Evolutionary conservation across 2,329 filamentous ascomycete species (phyloP).

Genomic region (Aspergillaceae sp.): DNA sequence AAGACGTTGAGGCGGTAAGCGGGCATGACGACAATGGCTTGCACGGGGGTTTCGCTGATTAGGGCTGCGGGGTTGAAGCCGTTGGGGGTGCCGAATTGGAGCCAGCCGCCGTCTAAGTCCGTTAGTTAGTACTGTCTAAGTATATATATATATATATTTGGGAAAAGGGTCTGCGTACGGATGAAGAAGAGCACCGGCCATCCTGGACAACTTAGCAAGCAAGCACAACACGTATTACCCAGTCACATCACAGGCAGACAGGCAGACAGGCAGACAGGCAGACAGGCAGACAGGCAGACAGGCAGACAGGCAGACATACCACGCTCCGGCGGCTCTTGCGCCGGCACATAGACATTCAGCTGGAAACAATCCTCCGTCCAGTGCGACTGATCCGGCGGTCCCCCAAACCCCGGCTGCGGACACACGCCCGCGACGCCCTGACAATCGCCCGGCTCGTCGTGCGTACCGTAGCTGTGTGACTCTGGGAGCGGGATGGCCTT

Average conservation of each 20-base stretch:
- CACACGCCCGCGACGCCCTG: conserved; percentile 35
- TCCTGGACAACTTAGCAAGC: conserved; percentile 20
- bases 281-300: conserved; percentile 14
- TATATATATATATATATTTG: not conserved
- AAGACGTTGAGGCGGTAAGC: conserved; percentile 50
- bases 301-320: conserved; percentile 11
- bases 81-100: conserved; percentile 49
- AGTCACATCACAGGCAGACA: not conserved
- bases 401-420: conserved; percentile 40
- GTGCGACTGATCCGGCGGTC: conserved; percentile 24
- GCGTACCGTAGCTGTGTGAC: conserved; percentile 45
- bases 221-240: no score
- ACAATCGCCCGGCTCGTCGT: conserved; percentile 39
- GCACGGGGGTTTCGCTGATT: conserved; percentile 42
- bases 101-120: conserved; percentile 44
- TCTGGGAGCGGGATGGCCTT: conserved; percentile 40
- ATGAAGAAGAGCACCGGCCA: conserved; percentile 54
- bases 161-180: conserved; percentile 30
- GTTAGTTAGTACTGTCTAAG: not conserved
- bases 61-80: conserved; percentile 38
- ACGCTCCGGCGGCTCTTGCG: conserved; percentile 33
- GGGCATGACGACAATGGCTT: conserved; percentile 46
- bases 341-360: conserved; percentile 48
- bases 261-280: conserved; percentile 12
- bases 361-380: conserved; percentile 49